A percentile compares a stretch with the other conserved stretches of the same genome.
These are phyloP conservation scores for Dryas integrifolia DNA, from an alignment of 331 rosid species.

Conservation along the genomic window DNA sequence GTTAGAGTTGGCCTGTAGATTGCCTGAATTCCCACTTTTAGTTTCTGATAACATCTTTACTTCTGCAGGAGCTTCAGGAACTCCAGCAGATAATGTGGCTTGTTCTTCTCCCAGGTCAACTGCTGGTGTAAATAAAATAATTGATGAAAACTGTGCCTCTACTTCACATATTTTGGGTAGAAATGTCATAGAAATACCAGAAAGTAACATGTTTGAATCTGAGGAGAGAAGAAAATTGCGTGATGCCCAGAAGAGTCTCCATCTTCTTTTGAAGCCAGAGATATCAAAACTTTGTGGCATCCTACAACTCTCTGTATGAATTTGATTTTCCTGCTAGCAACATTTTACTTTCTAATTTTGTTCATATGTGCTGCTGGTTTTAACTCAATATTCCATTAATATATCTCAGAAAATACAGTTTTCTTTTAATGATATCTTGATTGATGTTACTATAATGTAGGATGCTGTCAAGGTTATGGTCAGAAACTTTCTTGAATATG, in stretches of 20 bases:
- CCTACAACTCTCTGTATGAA: slow-evolving; percentile 69
- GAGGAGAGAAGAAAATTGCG: slow-evolving; percentile 43
- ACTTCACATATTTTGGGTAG: slow-evolving; percentile 19
- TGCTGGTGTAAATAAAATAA: slow-evolving; percentile 31
- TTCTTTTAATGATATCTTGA: slow-evolving; percentile 5
- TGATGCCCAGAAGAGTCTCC: slow-evolving; percentile 55
- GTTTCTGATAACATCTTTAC: slow-evolving; percentile 17
- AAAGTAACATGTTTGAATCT: slow-evolving; percentile 35
- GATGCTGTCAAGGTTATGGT: slow-evolving; percentile 52
- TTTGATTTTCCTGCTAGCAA: slow-evolving; percentile 15
- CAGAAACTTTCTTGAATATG: slow-evolving; percentile 57
- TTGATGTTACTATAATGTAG: slow-evolving; percentile 45
- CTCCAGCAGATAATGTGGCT: slow-evolving; percentile 29
- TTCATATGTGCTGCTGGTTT: neutral
- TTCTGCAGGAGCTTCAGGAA: slow-evolving; percentile 34
- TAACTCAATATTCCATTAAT: neutral
- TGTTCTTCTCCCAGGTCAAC: slow-evolving; percentile 24
- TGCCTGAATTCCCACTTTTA: slow-evolving; percentile 2
- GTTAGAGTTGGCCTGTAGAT: neutral
- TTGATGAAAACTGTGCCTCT: slow-evolving; percentile 19
- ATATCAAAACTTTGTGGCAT: slow-evolving; percentile 59
- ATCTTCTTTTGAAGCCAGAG: slow-evolving; percentile 59
- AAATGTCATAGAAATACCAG: slow-evolving; percentile 26
- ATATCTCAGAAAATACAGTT: neutral
- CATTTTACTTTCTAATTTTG: neutral